Evolutionary conservation across 2,329 filamentous ascomycete species (phyloP), one percentile per base, ranked within the genome.

Genomic region (Fusarium sp.): DNA sequence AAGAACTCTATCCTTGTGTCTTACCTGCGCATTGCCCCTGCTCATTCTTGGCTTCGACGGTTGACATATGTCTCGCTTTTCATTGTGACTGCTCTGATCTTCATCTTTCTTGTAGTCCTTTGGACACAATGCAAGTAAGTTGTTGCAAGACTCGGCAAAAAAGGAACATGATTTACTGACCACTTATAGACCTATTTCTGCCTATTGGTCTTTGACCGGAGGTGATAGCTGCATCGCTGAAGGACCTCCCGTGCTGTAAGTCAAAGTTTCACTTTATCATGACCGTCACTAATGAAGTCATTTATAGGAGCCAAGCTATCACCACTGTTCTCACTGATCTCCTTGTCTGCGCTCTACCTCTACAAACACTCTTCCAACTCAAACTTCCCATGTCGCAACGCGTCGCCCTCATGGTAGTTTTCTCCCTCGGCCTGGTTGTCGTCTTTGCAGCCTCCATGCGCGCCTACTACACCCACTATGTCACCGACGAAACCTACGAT

Each of bases 1-100:
- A 82, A 82, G 58, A 54, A 78, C 4, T 82, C 80, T 2, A 82
- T 82, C 30, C 73, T 82, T 4, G 56, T 76, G 5, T 79, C 77
- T 30, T 82, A 82, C 57, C 71, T 81, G 4, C 74, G 80, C 13
- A 77, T 82, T n/a, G 80, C 79, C 2, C 75, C 76, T 0, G 50
- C 61, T 11, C 64, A 71, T 6, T 76, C 76, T 3, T 72, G 68
- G 74, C 79, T 82, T 46, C 73, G 75, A 7, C 73, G 73, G 3
- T 55, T 76, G n/a, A 79, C 78, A 0, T 71, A 69, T 60, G 63
- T 27, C 5, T 64, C 74, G 2, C 74, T 79, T 7, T 64, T 15
- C 11, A 46, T 77, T 2, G 74, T 81, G 2, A 70, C 71, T 4
- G 39, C 73, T 5, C 50, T 74, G 6, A 78, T 75, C 20, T 61